Evolutionary conservation across 352 stramenopile genomes (phyloP).

Genomic region (Phytophthora cryptogea): DNA sequence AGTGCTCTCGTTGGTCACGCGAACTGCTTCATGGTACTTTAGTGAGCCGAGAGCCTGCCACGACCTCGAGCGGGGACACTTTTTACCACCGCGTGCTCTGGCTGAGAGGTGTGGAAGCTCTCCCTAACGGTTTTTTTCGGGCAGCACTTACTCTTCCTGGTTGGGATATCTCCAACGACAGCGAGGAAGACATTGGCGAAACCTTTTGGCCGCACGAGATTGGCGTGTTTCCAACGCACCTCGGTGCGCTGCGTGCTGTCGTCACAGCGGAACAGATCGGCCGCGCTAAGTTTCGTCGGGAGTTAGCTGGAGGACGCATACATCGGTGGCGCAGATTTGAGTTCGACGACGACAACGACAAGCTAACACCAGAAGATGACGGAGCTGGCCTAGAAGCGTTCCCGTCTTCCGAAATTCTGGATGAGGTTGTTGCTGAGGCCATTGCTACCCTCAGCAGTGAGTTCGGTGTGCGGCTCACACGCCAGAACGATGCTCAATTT

Average conservation of each 20-base stretch:
- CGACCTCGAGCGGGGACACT: conserved; percentile 9
- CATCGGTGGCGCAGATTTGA: conserved; percentile 11
- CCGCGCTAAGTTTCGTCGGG: conserved; percentile 53
- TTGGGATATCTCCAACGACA: conserved; percentile 20
- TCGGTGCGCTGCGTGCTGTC: conserved; percentile 61
- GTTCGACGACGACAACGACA: neutral
- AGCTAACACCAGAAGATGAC: neutral
- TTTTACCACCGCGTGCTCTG: conserved; percentile 71
- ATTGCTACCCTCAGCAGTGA: conserved; percentile 44
- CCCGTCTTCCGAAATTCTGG: conserved; percentile 41
- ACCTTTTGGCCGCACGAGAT: conserved; percentile 53
- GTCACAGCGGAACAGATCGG: conserved; percentile 59
- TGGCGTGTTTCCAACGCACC: conserved; percentile 54
- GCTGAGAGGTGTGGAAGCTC: conserved; percentile 62
- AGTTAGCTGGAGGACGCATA: conserved; percentile 41
- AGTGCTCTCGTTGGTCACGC: conserved; percentile 50
- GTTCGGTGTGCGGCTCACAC: conserved; percentile 46
- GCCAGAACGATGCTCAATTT: conserved; percentile 46
- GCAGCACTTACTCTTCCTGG: conserved; percentile 49
- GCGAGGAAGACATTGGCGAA: conserved; percentile 15
- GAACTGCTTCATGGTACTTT: conserved; percentile 66
- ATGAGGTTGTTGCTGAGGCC: conserved; percentile 57
- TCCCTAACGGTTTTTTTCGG: conserved; percentile 71
- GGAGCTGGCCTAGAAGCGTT: conserved; percentile 29
- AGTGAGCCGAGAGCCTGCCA: conserved; percentile 16